Conservation (phyloP, 768 basidiomycete genomes). For the Russula olivacea region DNA sequence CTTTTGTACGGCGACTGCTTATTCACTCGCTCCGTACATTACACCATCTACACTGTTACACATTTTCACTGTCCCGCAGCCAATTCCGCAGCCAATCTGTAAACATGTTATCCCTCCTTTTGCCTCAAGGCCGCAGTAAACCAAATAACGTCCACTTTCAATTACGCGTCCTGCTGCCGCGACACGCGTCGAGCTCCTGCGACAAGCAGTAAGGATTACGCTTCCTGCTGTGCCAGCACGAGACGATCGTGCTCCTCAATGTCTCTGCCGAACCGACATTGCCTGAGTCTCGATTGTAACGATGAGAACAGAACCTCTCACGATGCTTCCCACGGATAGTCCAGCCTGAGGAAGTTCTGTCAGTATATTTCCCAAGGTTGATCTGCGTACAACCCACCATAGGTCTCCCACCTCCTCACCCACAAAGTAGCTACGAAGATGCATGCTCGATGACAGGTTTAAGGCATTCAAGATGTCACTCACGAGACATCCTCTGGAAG, state of each 20-base stretch:
- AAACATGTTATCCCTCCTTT: background rate
- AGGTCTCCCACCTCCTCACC: constrained; percentile 70
- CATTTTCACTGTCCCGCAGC: background rate
- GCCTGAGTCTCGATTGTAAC: constrained; percentile 18
- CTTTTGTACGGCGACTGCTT: background rate
- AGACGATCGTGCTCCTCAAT: constrained; percentile 72
- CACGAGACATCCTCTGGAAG: constrained; percentile 64
- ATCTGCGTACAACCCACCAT: constrained; percentile 47
- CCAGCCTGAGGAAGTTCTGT: constrained; percentile 47
- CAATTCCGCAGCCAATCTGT: background rate
- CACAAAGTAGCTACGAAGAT: constrained; percentile 56
- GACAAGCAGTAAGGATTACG: background rate
- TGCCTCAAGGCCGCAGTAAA: background rate
- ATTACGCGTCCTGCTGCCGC: no score
- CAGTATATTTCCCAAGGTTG: constrained; percentile 2
- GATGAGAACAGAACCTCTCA: constrained; percentile 34
- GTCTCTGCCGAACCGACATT: constrained; percentile 39
- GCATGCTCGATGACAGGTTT: constrained; percentile 11
- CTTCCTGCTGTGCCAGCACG: constrained; percentile 34
- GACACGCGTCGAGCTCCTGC: background rate
- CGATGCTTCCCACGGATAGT: constrained; percentile 82
- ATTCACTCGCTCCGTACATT: background rate
- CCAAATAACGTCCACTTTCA: background rate
- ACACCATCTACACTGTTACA: background rate
- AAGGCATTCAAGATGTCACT: constrained; percentile 28